A percentile compares a stretch with the other conserved stretches of the same genome.
phyloP scores from a whole-genome alignment of 2,329 filamentous ascomycete genomes.

The Pyrenochaeta sp. region DNA sequence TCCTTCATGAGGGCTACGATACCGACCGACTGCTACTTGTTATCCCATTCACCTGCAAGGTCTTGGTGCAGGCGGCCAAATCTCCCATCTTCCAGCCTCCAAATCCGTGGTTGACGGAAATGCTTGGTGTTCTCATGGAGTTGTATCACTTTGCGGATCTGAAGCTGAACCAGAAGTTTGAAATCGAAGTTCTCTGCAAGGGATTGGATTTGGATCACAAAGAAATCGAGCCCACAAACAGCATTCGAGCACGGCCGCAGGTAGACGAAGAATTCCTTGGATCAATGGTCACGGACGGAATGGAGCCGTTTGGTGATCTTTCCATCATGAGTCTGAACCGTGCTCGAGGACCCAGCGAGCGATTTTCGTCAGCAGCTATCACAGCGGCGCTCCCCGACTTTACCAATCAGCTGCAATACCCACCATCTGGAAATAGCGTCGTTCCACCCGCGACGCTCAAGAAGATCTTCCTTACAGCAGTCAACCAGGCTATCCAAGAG shows the following conservation, averaged over 20 bases:
- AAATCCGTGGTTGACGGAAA: constrained; percentile 98
- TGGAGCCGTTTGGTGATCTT: constrained; percentile 85
- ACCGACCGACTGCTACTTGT: constrained; percentile 90
- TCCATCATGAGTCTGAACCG: constrained; percentile 70
- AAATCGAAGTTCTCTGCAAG: constrained; percentile 97
- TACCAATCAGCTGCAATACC: constrained; percentile 78
- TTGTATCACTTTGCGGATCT: constrained; percentile 92
- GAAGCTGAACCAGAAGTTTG: constrained; percentile 96
- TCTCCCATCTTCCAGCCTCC: constrained; percentile 92
- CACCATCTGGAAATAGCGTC: constrained; percentile 72
- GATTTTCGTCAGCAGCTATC: constrained; percentile 79
- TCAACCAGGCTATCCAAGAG: constrained; percentile 89
- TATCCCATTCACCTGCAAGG: constrained; percentile 97
- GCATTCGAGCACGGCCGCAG: constrained; percentile 78
- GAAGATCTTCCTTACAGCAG: constrained; percentile 81
- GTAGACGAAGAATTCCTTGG: constrained; percentile 66
- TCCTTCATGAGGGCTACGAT: constrained; percentile 92
- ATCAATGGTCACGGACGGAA: constrained; percentile 66
- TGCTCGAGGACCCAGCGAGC: constrained; percentile 68
- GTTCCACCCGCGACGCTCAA: constrained; percentile 71
- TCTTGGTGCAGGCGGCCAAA: constrained; percentile 80
- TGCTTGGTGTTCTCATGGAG: constrained; percentile 88
- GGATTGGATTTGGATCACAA: constrained; percentile 92
- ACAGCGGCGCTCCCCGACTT: constrained; percentile 85
- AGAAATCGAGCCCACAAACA: constrained; percentile 83